Percentiles rank a stretch among this genome's conserved stretches.
phyloP scores from a whole-genome alignment of 495 filamentous ascomycete species.

The Arthonia radiata region DNA sequence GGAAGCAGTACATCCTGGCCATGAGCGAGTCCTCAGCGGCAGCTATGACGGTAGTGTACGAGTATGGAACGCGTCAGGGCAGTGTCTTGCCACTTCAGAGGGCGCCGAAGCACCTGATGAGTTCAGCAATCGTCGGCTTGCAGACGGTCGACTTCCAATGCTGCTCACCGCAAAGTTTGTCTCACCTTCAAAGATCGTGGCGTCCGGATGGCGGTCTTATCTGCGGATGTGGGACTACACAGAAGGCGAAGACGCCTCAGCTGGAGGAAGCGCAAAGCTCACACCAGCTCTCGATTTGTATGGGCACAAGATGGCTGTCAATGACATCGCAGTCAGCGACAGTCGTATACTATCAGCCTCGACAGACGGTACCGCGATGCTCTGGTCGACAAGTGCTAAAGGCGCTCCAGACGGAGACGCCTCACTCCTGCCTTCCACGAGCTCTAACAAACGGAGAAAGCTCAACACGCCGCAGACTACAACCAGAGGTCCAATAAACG shows the following conservation, averaged over 20 bases:
- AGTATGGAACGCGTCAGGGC: slow-evolving; percentile 70
- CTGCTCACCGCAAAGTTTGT: slow-evolving; percentile 65
- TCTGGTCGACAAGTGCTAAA: slow-evolving; percentile 61
- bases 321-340: slow-evolving; percentile 57
- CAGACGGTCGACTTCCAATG: slow-evolving; percentile 41
- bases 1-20: slow-evolving; percentile 17
- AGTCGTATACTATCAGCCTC: slow-evolving; percentile 64
- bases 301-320: slow-evolving; percentile 52
- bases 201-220: slow-evolving; percentile 56
- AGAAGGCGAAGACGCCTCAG: slow-evolving; percentile 30
- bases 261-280: slow-evolving; percentile 37
- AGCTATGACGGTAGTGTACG: slow-evolving; percentile 73
- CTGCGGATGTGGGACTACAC: slow-evolving; percentile 73
- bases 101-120: too few species aligned
- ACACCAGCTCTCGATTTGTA: slow-evolving; percentile 63
- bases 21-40: slow-evolving; percentile 58
- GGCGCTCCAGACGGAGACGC: slow-evolving; percentile 45
- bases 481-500: slow-evolving; percentile 47
- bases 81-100: slow-evolving; percentile 45
- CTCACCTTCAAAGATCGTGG: slow-evolving; percentile 48
- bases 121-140: too few species aligned
- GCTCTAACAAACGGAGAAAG: slow-evolving; percentile 52
- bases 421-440: slow-evolving; percentile 34
- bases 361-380: slow-evolving; percentile 48
- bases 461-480: slow-evolving; percentile 27